Percentiles rank a stretch among this genome's conserved stretches.
Conservation (phyloP, 305 asterid genomes). For the Fraxinus platypoda region DNA sequence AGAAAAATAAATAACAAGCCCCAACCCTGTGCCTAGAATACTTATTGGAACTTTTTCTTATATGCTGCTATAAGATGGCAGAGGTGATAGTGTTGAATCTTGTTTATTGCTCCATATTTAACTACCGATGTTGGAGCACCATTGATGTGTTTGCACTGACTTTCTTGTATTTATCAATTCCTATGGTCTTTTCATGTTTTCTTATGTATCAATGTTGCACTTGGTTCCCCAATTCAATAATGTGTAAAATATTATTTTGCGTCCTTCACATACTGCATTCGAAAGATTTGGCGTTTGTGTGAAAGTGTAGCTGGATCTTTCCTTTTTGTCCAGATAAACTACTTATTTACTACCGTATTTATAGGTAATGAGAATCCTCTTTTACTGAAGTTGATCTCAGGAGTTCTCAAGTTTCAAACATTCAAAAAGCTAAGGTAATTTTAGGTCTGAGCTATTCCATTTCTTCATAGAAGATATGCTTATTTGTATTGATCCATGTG, state of each 20-base stretch:
- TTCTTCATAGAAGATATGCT: background rate
- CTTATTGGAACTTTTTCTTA: background rate
- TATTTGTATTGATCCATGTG: conserved; percentile 7
- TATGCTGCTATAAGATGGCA: background rate
- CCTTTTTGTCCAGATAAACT: background rate
- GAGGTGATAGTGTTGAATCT: background rate
- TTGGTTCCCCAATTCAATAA: background rate
- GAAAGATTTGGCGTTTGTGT: background rate
- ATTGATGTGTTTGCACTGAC: background rate
- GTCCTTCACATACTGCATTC: background rate
- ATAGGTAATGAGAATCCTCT: background rate
- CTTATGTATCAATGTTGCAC: background rate
- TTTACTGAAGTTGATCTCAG: conserved; percentile 53
- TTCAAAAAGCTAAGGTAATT: conserved; percentile 50
- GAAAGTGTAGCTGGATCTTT: background rate
- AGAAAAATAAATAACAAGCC: background rate
- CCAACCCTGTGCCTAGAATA: background rate
- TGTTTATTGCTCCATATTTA: background rate
- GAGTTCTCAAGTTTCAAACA: conserved; percentile 47
- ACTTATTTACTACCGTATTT: background rate
- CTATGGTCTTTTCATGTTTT: background rate
- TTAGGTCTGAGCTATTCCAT: background rate
- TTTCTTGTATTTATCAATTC: background rate
- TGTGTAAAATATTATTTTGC: background rate
- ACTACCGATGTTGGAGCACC: background rate